A percentile compares a stretch with the other conserved stretches of the same genome.
Evolutionary conservation across 2,329 filamentous ascomycete genomes (phyloP).

Genomic region (Leptosphaerulina australis): DNA sequence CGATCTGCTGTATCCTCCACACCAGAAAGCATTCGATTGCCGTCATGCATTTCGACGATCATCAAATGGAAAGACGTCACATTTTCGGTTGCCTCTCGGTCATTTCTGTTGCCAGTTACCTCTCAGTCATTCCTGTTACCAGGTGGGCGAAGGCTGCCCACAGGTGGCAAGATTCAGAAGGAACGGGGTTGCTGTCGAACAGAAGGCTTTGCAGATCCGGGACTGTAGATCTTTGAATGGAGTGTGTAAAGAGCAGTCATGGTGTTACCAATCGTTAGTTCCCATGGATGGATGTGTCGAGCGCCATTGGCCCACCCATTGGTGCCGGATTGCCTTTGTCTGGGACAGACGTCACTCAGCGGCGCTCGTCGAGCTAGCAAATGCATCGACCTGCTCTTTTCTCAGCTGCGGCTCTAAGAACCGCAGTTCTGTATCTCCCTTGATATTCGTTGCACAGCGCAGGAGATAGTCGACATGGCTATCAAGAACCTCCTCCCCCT

Average conservation of each 20-base stretch:
- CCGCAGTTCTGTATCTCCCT: neutral
- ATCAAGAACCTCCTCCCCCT: slow-evolving; percentile 15
- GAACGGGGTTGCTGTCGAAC: neutral
- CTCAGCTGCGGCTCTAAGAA: neutral
- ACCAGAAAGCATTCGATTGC: slow-evolving; percentile 1
- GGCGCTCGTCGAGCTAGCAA: neutral
- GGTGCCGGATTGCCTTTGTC: slow-evolving; percentile 13
- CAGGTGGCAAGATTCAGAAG: neutral
- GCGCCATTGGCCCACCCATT: slow-evolving; percentile 14
- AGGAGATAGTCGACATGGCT: slow-evolving; percentile 4
- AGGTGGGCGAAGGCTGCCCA: neutral
- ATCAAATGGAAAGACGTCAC: neutral
- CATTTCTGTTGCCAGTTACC: neutral
- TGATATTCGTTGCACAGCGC: neutral
- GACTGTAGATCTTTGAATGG: neutral
- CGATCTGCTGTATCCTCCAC: slow-evolving; percentile 7
- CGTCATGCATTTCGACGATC: slow-evolving; percentile 4
- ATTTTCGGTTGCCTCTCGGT: neutral
- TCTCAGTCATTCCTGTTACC: neutral
- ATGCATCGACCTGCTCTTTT: neutral
- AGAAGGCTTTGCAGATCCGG: slow-evolving; percentile 6
- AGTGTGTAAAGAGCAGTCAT: slow-evolving; percentile 4
- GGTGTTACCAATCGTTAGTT: slow-evolving; percentile 9
- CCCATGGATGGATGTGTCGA: slow-evolving; percentile 3
- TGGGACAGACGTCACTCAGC: slow-evolving; percentile 15